phyloP scores from a whole-genome alignment of 345 rosid species.

The Salix purpurea region DNA sequence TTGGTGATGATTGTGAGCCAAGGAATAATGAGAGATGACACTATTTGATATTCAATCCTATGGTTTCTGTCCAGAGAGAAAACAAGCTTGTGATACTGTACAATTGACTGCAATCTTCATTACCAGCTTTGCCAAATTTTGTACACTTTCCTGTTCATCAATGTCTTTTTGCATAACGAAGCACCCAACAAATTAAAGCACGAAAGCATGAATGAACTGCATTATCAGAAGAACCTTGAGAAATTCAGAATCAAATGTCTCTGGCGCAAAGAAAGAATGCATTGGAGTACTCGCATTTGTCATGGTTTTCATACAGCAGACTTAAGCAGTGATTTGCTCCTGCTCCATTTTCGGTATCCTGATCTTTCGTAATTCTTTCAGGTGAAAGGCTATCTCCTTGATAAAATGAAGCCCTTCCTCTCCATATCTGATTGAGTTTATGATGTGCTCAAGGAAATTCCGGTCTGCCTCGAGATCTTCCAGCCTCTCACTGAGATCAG shows the following conservation, averaged over 20 bases:
- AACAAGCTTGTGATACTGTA: conserved; percentile 22
- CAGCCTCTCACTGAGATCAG: conserved; percentile 42
- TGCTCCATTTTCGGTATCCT: conserved; percentile 27
- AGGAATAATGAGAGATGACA: neutral
- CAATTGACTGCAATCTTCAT: conserved; percentile 16
- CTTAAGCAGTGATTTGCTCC: conserved; percentile 29
- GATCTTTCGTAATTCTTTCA: conserved; percentile 37
- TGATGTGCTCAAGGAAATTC: conserved; percentile 43
- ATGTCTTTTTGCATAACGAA: neutral
- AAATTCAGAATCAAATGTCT: neutral
- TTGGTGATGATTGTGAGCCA: neutral
- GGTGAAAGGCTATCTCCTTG: conserved; percentile 45
- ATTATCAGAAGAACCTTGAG: neutral
- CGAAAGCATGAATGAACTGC: neutral
- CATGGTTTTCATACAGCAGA: conserved; percentile 7
- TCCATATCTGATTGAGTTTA: conserved; percentile 41
- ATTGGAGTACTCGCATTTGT: conserved; percentile 27
- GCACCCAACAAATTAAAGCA: neutral
- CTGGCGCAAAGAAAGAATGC: neutral
- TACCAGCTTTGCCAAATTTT: neutral
- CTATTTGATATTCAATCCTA: neutral
- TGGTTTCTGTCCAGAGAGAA: neutral
- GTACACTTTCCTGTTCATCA: neutral
- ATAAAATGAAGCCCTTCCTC: conserved; percentile 41
- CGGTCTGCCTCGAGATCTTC: conserved; percentile 46